Conservation (phyloP, 192 early-diverging fungal genomes). For the Phycomyces blakesleeanus region DNA sequence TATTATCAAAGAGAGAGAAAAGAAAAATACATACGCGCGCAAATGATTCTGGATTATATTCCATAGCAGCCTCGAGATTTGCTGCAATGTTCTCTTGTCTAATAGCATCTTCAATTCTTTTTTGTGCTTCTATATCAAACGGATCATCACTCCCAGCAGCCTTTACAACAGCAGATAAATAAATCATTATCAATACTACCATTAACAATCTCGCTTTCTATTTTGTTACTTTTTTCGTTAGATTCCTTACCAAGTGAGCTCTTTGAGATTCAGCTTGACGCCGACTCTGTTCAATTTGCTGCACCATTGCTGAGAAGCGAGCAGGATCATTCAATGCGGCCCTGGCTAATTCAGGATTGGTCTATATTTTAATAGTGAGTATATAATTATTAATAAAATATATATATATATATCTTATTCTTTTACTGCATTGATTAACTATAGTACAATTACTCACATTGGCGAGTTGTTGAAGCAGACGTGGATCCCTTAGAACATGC, state of each 20-base stretch:
- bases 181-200: not conserved
- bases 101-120: constrained; percentile 88
- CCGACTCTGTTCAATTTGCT: constrained; percentile 53
- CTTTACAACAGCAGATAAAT: constrained; percentile 33
- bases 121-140: constrained; percentile 88
- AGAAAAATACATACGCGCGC: constrained; percentile 53
- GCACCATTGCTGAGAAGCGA: constrained; percentile 57
- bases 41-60: constrained; percentile 94
- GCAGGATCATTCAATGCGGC: constrained; percentile 63
- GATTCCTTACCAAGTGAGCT: constrained; percentile 14
- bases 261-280: constrained; percentile 53
- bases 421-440: too few species aligned
- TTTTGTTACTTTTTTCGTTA: not conserved
- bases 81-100: constrained; percentile 75
- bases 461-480: constrained; percentile 54
- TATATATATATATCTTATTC: too few species aligned
- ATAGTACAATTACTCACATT: constrained; percentile 53
- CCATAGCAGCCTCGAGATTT: constrained; percentile 85
- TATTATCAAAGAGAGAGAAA: too few species aligned
- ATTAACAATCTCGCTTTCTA: not conserved
- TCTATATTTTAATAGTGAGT: constrained; percentile 26
- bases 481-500: constrained; percentile 57
- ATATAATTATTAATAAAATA: not conserved
- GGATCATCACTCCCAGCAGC: constrained; percentile 69
- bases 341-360: constrained; percentile 62